Percentiles rank a stretch among this genome's conserved stretches.
Evolutionary conservation across 2,329 filamentous ascomycete species (phyloP).

Genomic region (Coniochaeta hoffmannii): DNA sequence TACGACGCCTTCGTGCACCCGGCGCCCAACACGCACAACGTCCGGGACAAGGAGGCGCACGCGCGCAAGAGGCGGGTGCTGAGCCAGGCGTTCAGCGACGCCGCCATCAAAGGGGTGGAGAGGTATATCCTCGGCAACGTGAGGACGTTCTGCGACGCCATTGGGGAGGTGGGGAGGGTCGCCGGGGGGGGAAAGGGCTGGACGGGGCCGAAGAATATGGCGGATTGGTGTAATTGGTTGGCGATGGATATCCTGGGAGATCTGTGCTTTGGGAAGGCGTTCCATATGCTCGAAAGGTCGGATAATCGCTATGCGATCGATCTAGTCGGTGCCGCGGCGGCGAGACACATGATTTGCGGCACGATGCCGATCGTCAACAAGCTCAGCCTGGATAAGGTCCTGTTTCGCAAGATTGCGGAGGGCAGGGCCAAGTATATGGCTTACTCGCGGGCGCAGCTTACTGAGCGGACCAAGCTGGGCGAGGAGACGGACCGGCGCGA

Average conservation of each 20-base stretch:
- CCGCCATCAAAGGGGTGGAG: conserved; percentile 61
- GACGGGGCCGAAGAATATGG: conserved; percentile 54
- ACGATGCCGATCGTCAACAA: conserved; percentile 63
- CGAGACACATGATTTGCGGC: conserved; percentile 62
- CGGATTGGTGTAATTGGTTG: conserved; percentile 54
- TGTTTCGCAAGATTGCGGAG: conserved; percentile 60
- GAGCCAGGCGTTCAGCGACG: conserved; percentile 63
- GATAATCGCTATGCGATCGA: conserved; percentile 61
- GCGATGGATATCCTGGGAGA: conserved; percentile 58
- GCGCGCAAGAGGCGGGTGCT: conserved; percentile 65
- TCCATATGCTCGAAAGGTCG: conserved; percentile 51
- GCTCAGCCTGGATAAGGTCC: conserved; percentile 57
- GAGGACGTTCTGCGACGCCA: conserved; percentile 55
- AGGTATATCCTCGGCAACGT: conserved; percentile 59
- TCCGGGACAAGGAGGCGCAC: conserved; percentile 60
- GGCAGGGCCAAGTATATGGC: conserved; percentile 64
- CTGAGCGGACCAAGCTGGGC: conserved; percentile 58
- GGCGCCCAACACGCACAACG: conserved; percentile 65
- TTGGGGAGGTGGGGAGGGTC: conserved; percentile 33
- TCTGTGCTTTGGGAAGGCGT: conserved; percentile 53
- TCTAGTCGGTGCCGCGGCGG: conserved; percentile 60
- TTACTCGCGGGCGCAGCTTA: conserved; percentile 61
- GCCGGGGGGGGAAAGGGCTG: conserved; percentile 44
- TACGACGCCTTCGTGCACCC: conserved; percentile 68
- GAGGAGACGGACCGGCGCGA: conserved; percentile 62